These are phyloP conservation scores for Tricholoma matsutake DNA, from an alignment of 768 basidiomycete species.

Conservation along the genomic window DNA sequence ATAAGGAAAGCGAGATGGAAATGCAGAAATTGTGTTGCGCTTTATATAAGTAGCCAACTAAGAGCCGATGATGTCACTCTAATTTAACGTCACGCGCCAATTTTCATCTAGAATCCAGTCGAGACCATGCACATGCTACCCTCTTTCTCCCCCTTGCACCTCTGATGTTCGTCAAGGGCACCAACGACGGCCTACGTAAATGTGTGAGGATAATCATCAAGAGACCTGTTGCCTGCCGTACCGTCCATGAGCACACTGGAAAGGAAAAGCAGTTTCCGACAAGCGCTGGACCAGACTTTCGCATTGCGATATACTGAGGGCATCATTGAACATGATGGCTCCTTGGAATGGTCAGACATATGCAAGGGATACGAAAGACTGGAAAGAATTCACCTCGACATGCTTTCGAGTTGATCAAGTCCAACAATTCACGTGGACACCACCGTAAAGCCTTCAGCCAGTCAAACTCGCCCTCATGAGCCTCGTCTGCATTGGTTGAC, in stretches of 20 bases:
- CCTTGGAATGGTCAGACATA: conserved; percentile 44
- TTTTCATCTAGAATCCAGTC: conserved; percentile 7
- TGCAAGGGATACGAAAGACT: not conserved
- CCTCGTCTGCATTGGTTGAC: conserved; percentile 2
- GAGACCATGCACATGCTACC: conserved; percentile 9
- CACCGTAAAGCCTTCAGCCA: conserved; percentile 77
- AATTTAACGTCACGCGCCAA: conserved; percentile 30
- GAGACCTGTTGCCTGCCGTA: conserved; percentile 23
- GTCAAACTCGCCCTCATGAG: conserved; percentile 29
- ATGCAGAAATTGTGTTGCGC: conserved; percentile 8
- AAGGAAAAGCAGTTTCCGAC: conserved; percentile 75
- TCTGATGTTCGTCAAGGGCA: conserved; percentile 34
- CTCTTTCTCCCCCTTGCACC: conserved; percentile 1
- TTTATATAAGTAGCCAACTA: conserved; percentile 13
- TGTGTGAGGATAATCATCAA: not conserved
- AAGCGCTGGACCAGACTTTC: conserved; percentile 63
- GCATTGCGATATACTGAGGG: conserved; percentile 66
- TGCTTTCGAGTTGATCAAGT: conserved; percentile 91
- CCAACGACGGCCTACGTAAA: conserved; percentile 35
- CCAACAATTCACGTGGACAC: conserved; percentile 81
- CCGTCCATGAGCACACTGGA: conserved; percentile 97
- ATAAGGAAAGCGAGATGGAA: conserved; percentile 10
- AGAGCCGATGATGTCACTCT: conserved; percentile 21
- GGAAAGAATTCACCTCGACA: conserved; percentile 68
- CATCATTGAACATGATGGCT: conserved; percentile 96